phyloP scores from a whole-genome alignment of 371 early-diverging fungal genomes.

The Nosema muscidifuracis region DNA sequence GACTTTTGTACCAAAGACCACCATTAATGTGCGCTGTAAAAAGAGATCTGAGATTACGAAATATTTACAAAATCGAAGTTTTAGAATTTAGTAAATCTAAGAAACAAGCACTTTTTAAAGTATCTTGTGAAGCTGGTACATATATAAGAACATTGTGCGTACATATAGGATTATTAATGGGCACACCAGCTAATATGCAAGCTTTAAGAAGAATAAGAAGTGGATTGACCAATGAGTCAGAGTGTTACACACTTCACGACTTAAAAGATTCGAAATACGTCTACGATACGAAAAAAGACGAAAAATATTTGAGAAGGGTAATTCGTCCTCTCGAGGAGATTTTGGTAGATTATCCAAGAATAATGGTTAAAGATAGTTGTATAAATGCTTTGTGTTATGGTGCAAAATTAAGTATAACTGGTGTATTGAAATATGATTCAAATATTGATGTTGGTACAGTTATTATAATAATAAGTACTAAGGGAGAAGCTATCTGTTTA shows the following conservation, averaged over 20 bases:
- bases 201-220: slow-evolving; percentile 94
- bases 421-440: slow-evolving; percentile 87
- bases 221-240: slow-evolving; percentile 78
- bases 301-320: slow-evolving; percentile 80
- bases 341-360: slow-evolving; percentile 83
- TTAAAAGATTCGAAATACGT: slow-evolving; percentile 93
- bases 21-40: slow-evolving; percentile 99
- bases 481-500: slow-evolving; percentile 97
- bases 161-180: slow-evolving; percentile 88
- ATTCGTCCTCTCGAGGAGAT: slow-evolving; percentile 90
- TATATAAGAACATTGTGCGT: slow-evolving; percentile 98
- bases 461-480: slow-evolving; percentile 94
- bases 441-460: slow-evolving; percentile 86
- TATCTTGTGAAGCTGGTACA: slow-evolving; percentile 96
- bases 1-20: slow-evolving; percentile 95
- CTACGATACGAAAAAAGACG: slow-evolving; percentile 87
- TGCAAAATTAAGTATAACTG: slow-evolving; percentile 92
- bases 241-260: slow-evolving; percentile 92
- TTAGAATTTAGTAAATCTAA: slow-evolving; percentile 89
- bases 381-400: slow-evolving; percentile 98
- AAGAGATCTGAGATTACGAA: slow-evolving; percentile 94
- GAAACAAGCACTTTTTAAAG: slow-evolving; percentile 89
- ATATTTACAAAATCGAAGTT: slow-evolving; percentile 86
- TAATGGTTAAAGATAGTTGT: slow-evolving; percentile 95
- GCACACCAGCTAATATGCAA: slow-evolving; percentile 97